These are phyloP conservation scores for Geotrichum europaeum DNA, from an alignment of 1,139 yeast species.

Conservation along the genomic window DNA sequence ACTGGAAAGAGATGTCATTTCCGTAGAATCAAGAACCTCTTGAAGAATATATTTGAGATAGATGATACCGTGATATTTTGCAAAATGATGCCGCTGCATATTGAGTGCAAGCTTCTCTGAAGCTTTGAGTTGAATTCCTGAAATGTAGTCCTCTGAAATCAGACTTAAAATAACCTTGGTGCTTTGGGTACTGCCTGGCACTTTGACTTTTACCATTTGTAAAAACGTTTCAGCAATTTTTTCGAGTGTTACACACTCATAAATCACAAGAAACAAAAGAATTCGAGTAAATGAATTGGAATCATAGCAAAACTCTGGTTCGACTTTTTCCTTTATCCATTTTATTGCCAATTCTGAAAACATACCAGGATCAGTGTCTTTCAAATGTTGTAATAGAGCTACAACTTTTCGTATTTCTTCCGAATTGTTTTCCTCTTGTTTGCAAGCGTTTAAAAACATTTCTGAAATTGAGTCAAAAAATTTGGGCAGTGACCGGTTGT, in stretches of 20 bases:
- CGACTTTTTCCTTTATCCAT: slow-evolving; percentile 28
- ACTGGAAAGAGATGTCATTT: slow-evolving; percentile 4
- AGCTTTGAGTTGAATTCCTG: slow-evolving; percentile 19
- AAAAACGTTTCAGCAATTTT: slow-evolving; percentile 34
- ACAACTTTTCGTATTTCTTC: slow-evolving; percentile 19
- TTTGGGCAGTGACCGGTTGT: slow-evolving; percentile 19
- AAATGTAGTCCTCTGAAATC: slow-evolving; percentile 17
- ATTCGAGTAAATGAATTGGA: slow-evolving; percentile 27
- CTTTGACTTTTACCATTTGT: slow-evolving; percentile 23
- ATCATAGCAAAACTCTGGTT: slow-evolving; percentile 23
- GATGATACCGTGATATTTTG: slow-evolving; percentile 21
- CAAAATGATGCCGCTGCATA: slow-evolving; percentile 25
- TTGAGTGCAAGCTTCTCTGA: slow-evolving; percentile 25
- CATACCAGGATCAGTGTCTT: slow-evolving; percentile 23
- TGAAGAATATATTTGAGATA: slow-evolving; percentile 25
- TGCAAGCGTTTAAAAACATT: slow-evolving; percentile 22
- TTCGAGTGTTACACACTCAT: slow-evolving; percentile 36
- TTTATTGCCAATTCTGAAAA: slow-evolving; percentile 24
- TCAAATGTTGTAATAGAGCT: slow-evolving; percentile 23
- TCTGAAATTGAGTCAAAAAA: slow-evolving; percentile 20
- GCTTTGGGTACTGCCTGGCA: slow-evolving; percentile 20
- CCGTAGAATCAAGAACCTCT: slow-evolving; percentile 21
- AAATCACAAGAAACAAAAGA: slow-evolving; percentile 33
- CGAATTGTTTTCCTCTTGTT: slow-evolving; percentile 12
- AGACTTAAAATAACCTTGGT: slow-evolving; percentile 21